Percentiles rank a stretch among this genome's conserved stretches.
phyloP scores from a whole-genome alignment of 208 protist species.

The Crithidia fasciculata region DNA sequence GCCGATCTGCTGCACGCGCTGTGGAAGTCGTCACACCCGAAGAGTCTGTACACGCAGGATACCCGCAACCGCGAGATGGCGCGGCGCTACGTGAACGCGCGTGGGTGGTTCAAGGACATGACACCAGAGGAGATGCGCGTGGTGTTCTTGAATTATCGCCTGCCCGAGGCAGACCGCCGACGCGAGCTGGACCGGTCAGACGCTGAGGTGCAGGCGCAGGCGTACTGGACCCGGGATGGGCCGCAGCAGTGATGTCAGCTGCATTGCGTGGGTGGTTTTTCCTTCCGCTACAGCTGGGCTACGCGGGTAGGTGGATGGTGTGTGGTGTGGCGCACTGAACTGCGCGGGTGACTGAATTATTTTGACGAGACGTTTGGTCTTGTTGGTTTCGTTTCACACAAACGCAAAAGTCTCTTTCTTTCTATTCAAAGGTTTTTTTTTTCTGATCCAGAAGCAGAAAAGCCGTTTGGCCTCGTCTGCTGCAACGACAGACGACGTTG shows the following conservation, averaged over 20 bases:
- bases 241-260: background rate
- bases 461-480: too few relatives aligned
- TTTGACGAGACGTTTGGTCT: too few relatives aligned
- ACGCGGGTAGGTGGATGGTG: background rate
- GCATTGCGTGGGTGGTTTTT: background rate
- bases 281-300: background rate
- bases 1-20: conserved; percentile 81
- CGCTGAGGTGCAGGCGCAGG: conserved; percentile 30
- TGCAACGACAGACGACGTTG: too few relatives aligned
- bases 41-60: conserved; percentile 53
- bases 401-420: too few relatives aligned
- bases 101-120: conserved; percentile 89
- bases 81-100: conserved; percentile 68
- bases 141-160: conserved; percentile 78
- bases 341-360: background rate
- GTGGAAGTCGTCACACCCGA: conserved; percentile 74
- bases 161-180: conserved; percentile 51
- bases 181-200: conserved; percentile 43
- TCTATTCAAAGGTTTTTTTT: too few relatives aligned
- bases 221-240: conserved; percentile 56
- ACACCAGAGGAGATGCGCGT: conserved; percentile 74
- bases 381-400: too few relatives aligned
- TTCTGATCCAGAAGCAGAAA: too few relatives aligned
- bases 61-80: conserved; percentile 65
- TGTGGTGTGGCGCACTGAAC: background rate